phyloP scores from a whole-genome alignment of 2,329 filamentous ascomycete species.

The Balansia obtecta region DNA sequence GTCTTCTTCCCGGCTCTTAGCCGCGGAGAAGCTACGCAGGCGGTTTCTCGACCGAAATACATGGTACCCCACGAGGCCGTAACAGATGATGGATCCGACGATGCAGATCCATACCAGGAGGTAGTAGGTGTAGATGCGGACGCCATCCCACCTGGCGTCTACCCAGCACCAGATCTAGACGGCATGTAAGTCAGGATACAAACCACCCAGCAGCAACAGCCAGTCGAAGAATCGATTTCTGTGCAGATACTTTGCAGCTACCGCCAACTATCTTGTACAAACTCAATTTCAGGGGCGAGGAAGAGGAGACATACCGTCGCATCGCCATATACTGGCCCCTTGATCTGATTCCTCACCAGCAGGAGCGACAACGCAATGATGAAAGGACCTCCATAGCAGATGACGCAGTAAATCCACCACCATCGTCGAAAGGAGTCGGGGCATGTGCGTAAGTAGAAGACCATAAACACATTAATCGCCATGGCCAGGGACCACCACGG shows the following conservation, averaged over 20 bases:
- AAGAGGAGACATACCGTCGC: slow-evolving; percentile 33
- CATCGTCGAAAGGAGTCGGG: slow-evolving; percentile 59
- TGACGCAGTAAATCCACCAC: slow-evolving; percentile 55
- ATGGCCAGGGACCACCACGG: slow-evolving; percentile 70
- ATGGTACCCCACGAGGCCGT: slow-evolving; percentile 44
- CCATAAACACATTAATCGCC: slow-evolving; percentile 69
- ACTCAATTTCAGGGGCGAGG: no score
- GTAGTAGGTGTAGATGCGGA: slow-evolving; percentile 50
- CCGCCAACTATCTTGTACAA: no score
- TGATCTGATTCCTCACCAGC: slow-evolving; percentile 31
- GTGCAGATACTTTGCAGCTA: not conserved
- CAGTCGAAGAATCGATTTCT: not conserved
- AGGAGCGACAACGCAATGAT: slow-evolving; percentile 55
- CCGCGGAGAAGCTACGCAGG: slow-evolving; percentile 37
- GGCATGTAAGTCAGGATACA: not conserved
- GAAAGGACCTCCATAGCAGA: slow-evolving; percentile 62
- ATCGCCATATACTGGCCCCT: slow-evolving; percentile 38
- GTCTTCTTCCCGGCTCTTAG: slow-evolving; percentile 17
- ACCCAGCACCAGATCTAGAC: slow-evolving; percentile 52
- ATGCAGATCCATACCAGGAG: slow-evolving; percentile 50
- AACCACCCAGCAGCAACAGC: no score
- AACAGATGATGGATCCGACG: slow-evolving; percentile 39
- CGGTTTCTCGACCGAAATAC: slow-evolving; percentile 47
- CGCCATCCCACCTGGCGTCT: slow-evolving; percentile 36
- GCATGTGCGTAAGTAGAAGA: slow-evolving; percentile 47